Percentiles rank a stretch among this genome's conserved stretches.
Evolutionary conservation across 1,284 basidiomycete genomes (phyloP).

Genomic region (Irpex sp.): DNA sequence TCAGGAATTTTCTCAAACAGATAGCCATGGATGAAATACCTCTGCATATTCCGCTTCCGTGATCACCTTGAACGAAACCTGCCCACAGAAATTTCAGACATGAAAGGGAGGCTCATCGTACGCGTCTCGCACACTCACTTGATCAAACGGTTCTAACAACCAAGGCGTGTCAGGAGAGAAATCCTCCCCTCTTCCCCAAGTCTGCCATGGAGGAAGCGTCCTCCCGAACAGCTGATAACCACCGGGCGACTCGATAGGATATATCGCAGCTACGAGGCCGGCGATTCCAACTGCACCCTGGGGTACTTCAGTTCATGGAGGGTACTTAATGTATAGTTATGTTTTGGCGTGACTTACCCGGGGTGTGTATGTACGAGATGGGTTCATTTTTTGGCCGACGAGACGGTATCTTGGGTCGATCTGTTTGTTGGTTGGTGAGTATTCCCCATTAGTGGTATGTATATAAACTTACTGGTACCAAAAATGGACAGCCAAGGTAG

Average conservation of each 20-base stretch:
- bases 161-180: slow-evolving; percentile 51
- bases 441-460: too few relatives aligned
- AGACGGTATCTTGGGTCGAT: slow-evolving; percentile 60
- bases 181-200: slow-evolving; percentile 52
- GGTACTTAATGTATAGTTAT: too few relatives aligned
- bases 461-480: slow-evolving; percentile 44
- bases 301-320: too few relatives aligned
- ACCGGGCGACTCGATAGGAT: slow-evolving; percentile 63
- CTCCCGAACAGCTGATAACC: slow-evolving; percentile 63
- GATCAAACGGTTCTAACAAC: slow-evolving; percentile 64
- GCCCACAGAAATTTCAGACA: too few relatives aligned
- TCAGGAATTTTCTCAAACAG: neutral
- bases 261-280: slow-evolving; percentile 59
- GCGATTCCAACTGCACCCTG: slow-evolving; percentile 66
- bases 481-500: slow-evolving; percentile 58
- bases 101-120: neutral
- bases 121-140: slow-evolving; percentile 32
- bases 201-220: slow-evolving; percentile 58
- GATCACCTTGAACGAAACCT: slow-evolving; percentile 47
- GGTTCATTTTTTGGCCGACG: slow-evolving; percentile 64
- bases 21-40: slow-evolving; percentile 25
- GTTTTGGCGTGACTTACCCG: slow-evolving; percentile 32
- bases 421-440: slow-evolving; percentile 25
- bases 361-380: slow-evolving; percentile 58
- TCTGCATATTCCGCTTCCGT: slow-evolving; percentile 43